These are phyloP conservation scores for Pyrenopolyporus hunteri DNA, from an alignment of 495 filamentous ascomycete species.

Conservation along the genomic window DNA sequence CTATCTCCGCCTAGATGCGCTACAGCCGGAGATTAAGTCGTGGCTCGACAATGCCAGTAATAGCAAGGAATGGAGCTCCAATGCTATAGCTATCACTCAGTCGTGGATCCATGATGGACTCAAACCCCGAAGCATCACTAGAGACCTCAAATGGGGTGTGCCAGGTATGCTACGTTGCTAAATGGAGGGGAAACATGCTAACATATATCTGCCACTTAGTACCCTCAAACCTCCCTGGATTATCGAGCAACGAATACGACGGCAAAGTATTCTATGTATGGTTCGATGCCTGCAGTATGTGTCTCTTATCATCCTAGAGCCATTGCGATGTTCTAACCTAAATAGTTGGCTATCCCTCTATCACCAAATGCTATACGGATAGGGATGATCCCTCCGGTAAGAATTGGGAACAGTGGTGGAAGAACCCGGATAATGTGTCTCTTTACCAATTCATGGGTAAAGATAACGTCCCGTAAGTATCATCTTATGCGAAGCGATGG, in stretches of 20 bases:
- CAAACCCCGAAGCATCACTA: conserved; percentile 84
- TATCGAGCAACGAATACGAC: conserved; percentile 70
- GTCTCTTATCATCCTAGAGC: neutral
- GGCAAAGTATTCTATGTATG: conserved; percentile 95
- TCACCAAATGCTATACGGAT: conserved; percentile 89
- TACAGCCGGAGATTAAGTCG: conserved; percentile 72
- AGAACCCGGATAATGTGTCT: conserved; percentile 82
- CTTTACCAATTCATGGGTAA: conserved; percentile 99
- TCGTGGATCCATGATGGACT: conserved; percentile 84
- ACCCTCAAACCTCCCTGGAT: conserved; percentile 42
- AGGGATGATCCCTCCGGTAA: conserved; percentile 29
- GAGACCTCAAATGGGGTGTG: conserved; percentile 89
- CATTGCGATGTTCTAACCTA: conserved; percentile 2
- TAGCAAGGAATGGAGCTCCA: conserved; percentile 72
- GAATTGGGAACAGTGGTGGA: conserved; percentile 96
- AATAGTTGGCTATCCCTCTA: conserved; percentile 83
- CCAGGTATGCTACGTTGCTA: conserved; percentile 54
- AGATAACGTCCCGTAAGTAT: conserved; percentile 92
- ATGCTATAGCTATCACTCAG: conserved; percentile 72
- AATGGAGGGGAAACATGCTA: neutral
- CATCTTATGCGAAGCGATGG: neutral
- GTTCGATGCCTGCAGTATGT: conserved; percentile 87
- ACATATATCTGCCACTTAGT: conserved; percentile 31
- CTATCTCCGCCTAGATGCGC: conserved; percentile 79
- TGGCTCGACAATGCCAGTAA: conserved; percentile 65